phyloP scores from a whole-genome alignment of 2,329 filamentous ascomycete genomes.

The Coniochaeta hoffmannii region DNA sequence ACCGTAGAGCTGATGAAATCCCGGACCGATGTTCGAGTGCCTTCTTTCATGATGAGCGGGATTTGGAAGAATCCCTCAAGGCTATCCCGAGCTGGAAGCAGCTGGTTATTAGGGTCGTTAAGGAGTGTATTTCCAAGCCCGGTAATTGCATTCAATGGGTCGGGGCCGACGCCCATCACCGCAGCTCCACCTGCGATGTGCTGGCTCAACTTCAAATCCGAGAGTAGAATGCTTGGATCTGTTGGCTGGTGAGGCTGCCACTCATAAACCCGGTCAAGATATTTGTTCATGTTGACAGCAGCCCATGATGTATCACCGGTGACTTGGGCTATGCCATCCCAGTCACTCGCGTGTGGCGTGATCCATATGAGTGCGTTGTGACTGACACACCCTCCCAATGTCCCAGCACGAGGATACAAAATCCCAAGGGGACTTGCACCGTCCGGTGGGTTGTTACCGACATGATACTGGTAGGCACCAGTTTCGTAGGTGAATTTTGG shows the following conservation, averaged over 20 bases:
- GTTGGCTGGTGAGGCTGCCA: constrained; percentile 39
- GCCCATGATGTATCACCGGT: constrained; percentile 36
- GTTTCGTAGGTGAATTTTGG: constrained; percentile 37
- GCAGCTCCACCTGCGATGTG: neutral
- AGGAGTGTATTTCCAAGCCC: neutral
- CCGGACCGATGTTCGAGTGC: neutral
- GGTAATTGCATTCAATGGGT: neutral
- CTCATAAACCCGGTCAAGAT: constrained; percentile 46
- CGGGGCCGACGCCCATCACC: neutral
- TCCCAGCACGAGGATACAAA: constrained; percentile 27
- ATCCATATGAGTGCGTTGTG: constrained; percentile 30
- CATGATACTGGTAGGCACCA: constrained; percentile 26
- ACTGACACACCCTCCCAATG: constrained; percentile 28
- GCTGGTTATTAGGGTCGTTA: neutral
- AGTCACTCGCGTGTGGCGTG: constrained; percentile 31
- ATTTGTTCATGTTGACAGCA: constrained; percentile 48
- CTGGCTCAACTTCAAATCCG: neutral
- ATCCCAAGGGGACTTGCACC: constrained; percentile 24
- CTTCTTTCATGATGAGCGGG: constrained; percentile 39
- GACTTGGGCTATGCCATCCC: constrained; percentile 27
- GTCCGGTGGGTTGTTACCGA: constrained; percentile 22
- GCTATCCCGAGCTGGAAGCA: neutral
- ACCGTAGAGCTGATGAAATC: neutral
- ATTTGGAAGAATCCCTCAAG: constrained; percentile 31
- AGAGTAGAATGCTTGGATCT: neutral